Conservation (phyloP, 805 yeast genomes). For the Clavispora vitiphila region DNA sequence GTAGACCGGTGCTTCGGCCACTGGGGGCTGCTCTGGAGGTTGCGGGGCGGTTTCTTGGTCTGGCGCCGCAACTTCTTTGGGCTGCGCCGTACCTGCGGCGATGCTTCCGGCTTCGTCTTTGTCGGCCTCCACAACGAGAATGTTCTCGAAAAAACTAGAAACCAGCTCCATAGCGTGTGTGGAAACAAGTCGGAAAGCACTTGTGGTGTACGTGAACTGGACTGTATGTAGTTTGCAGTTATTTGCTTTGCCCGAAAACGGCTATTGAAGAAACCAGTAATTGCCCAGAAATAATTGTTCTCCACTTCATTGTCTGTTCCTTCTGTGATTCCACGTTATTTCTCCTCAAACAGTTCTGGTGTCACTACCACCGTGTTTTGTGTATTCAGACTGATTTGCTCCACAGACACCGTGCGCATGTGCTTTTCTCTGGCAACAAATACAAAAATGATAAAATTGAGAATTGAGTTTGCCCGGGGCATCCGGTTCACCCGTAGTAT, state of each 20-base stretch:
- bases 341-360: too few species aligned
- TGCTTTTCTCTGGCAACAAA: too few species aligned
- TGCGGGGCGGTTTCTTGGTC: neutral
- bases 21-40: neutral
- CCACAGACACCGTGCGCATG: too few species aligned
- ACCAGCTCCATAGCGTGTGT: slow-evolving; percentile 29
- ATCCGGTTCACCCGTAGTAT: too few species aligned
- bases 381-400: too few species aligned
- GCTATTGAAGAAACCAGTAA: neutral
- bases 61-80: neutral
- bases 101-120: neutral
- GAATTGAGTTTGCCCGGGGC: too few species aligned
- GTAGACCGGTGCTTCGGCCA: neutral
- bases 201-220: neutral
- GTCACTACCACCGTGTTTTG: too few species aligned
- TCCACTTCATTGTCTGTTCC: too few species aligned
- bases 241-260: neutral
- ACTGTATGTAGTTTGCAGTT: neutral
- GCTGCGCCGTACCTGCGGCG: neutral
- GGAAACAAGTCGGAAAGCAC: neutral
- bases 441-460: too few species aligned
- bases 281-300: too few species aligned
- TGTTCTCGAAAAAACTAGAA: slow-evolving; percentile 33
- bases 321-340: too few species aligned
- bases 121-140: slow-evolving; percentile 24